Evolutionary conservation across 208 protist species (phyloP).

Genomic region (Crithidia bombi): DNA sequence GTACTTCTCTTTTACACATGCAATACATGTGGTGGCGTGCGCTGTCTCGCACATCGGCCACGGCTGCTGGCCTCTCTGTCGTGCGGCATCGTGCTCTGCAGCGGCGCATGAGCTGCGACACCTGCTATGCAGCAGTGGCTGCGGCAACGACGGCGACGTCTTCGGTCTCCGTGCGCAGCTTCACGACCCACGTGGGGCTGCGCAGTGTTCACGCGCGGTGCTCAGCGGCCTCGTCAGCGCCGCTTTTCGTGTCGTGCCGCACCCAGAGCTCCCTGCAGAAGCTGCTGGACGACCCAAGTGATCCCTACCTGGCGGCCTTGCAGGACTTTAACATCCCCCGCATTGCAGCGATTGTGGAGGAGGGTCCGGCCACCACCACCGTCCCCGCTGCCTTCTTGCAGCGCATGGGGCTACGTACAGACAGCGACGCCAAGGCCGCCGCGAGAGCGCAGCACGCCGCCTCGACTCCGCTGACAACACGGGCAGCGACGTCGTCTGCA

Average conservation of each 20-base stretch:
- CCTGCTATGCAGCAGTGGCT: neutral
- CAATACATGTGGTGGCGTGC: slow-evolving; percentile 13
- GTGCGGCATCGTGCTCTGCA: neutral
- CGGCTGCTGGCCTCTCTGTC: neutral
- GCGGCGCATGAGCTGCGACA: neutral
- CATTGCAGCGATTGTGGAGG: slow-evolving; percentile 44
- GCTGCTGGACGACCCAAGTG: slow-evolving; percentile 53
- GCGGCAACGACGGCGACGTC: neutral
- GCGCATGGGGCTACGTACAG: slow-evolving; percentile 19
- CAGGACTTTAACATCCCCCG: slow-evolving; percentile 54
- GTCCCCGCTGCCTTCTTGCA: slow-evolving; percentile 27
- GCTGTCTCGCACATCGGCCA: neutral
- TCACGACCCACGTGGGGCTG: neutral
- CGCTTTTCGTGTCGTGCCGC: slow-evolving; percentile 22
- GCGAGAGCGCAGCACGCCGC: slow-evolving; percentile 17
- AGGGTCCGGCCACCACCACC: slow-evolving; percentile 16
- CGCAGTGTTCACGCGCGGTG: neutral
- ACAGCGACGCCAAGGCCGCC: slow-evolving; percentile 17
- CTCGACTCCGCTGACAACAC: slow-evolving; percentile 22
- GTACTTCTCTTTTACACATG: neutral
- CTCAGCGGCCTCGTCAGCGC: neutral
- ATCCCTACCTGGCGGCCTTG: slow-evolving; percentile 57
- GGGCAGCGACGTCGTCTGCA: slow-evolving; percentile 20
- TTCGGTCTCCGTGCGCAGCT: neutral
- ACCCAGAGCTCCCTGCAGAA: slow-evolving; percentile 48